Evolutionary conservation across 352 stramenopile species (phyloP), one percentile per base, ranked within the genome.

Genomic region (Pseudoperonospora humuli): DNA sequence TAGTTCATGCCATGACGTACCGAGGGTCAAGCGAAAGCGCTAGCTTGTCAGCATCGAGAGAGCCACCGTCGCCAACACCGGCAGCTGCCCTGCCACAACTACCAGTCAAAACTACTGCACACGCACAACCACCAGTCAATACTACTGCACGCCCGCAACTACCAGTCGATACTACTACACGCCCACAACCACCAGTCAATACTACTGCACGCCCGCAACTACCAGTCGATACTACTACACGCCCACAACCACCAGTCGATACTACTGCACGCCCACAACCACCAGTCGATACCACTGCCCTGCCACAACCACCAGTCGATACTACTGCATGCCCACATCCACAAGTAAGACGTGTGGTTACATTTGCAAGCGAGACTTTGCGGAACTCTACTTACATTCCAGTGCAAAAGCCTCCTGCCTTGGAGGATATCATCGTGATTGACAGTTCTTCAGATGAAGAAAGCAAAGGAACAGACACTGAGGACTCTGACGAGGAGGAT

Each of bases 1-100:
- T 54, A 21, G 61, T 71, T 18, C 65, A 75, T 26, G 37, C 66
- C 6, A 71, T 79, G 45, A 49, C 59, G 6, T 59, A 65, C 9
- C 59, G 36, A 43, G 59, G 54, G n/a, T 45, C 54, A 42, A 27
- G 36, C 20, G 41, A 32, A 14, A 27, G 31, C 20, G 32, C 27
- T 1, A 7, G 20, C 25, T 46, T 33, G 25, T 28, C 34, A 14
- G 20, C 31, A 45, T 9, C 52, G 28, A 55, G 20, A 9, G 34
- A 34, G 10, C 45, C 20, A 49, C 13, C 49, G 3, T 11, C 20
- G 27, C 27, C 21, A 14, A 24, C 27, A 21, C 19, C 29, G n/a
- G 14, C n/a, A 32, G 18, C 6, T 41, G 3, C 21, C 10, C n/a
- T 21, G 7, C 19, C 49, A 13, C n/a, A 35, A 34, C 27, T 23